Evolutionary conservation across 768 basidiomycete genomes (phyloP), one percentile per base, ranked within the genome.

Genomic region (Lactifluus volemus): DNA sequence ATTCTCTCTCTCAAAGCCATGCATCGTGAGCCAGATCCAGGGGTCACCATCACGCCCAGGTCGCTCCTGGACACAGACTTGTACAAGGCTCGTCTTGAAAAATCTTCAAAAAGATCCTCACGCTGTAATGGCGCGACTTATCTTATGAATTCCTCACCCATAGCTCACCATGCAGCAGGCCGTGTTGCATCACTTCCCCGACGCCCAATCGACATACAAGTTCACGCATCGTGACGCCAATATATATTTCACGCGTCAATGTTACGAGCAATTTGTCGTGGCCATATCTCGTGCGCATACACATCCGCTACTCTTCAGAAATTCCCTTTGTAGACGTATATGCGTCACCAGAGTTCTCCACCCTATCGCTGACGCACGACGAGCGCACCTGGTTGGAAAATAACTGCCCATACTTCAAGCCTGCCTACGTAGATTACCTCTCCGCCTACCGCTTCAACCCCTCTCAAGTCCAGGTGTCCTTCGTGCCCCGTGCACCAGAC

Each of bases 111-210:
- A 39, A 36, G 48, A 48, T 25, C 15, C 6, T 50, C 5, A 5
- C 44, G 4, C 15, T 32, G 42, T 57, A 49, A 32, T 67, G 45
- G 49, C 36, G 44, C 55, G 38, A 49, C 36, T 5, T 5, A 49
- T 44, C 36, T 5, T 5, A 49, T 44, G 29, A 10, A 21, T 45
- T 63, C 25, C 4, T 14, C 7, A 3, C 38, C 45, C 17, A 58
- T 59, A 96, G 92, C 77, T 97, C 50, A 90, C 93, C 0, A 98
- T 97, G 96, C 96, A 98, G 75, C 89, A 95, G 73, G 93, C 92
- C 0, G 84, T 98, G 25, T 68, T 86, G 59, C 78, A 81, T 21
- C 84, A 86, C 63, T 95, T 93, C 68, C 87, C 86, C n/a, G 74
- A 83, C 48, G 79, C 82, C 1, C 69, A 77, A n/a, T 85, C 84